Evolutionary conservation across 257 asterid genomes (phyloP).

Genomic region (Ligustrum vulgare): DNA sequence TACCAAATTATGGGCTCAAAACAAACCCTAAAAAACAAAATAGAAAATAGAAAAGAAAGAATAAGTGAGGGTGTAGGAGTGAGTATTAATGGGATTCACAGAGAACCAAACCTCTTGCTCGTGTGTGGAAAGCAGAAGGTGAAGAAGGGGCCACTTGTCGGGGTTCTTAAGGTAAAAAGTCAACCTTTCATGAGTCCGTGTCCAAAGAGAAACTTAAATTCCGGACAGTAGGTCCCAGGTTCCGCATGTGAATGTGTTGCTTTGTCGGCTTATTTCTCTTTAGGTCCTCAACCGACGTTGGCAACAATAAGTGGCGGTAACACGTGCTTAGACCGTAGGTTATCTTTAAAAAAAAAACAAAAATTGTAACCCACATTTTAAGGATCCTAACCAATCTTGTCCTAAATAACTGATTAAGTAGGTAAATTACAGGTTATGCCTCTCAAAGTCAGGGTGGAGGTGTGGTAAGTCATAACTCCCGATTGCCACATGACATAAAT

Average conservation of each 20-base stretch:
- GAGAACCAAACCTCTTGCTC: conserved; percentile 23
- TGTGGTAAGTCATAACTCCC: too few species aligned
- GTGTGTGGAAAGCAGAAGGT: conserved; percentile 22
- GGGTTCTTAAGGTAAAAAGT: conserved; percentile 30
- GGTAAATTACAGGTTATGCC: too few species aligned
- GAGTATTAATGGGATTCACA: not conserved
- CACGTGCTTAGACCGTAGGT: not conserved
- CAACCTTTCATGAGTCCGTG: conserved; percentile 35
- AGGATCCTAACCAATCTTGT: too few species aligned
- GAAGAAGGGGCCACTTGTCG: conserved; percentile 38
- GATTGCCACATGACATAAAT: too few species aligned
- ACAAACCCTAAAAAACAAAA: not conserved
- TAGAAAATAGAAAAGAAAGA: not conserved
- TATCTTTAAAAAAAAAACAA: too few species aligned
- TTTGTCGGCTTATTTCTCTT: conserved; percentile 43
- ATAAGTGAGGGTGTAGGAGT: conserved; percentile 11
- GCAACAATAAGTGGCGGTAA: not conserved
- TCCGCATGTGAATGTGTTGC: conserved; percentile 49
- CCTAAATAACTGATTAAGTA: too few species aligned
- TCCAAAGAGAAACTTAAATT: conserved; percentile 20
- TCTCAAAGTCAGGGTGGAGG: too few species aligned
- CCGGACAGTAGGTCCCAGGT: conserved; percentile 27
- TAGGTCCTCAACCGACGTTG: conserved; percentile 39
- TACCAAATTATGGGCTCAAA: too few species aligned
- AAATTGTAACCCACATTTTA: too few species aligned